Evolutionary conservation across 78 protist genomes (phyloP).

Genomic region (Speleostelium caveatum): DNA sequence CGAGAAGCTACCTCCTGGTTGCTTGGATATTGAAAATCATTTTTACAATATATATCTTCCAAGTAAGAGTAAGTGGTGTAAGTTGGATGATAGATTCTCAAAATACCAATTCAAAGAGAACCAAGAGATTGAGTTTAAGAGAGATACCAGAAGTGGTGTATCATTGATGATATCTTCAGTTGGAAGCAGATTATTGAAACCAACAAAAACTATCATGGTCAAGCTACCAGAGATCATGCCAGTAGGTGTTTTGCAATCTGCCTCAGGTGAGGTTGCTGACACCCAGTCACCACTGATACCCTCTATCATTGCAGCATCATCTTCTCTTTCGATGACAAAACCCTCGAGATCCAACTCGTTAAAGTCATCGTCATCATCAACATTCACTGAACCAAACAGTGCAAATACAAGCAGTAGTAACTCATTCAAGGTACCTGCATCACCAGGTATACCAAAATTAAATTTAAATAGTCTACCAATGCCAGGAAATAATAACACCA

Average conservation of each 20-base stretch:
- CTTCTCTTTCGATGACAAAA: background rate
- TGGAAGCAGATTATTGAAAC: constrained; percentile 19
- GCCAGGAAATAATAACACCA: background rate
- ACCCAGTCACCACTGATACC: background rate
- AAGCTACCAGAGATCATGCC: constrained; percentile 54
- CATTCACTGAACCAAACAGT: background rate
- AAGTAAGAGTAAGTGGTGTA: constrained; percentile 71
- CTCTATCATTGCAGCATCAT: background rate
- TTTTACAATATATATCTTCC: constrained; percentile 60
- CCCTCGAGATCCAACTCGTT: background rate
- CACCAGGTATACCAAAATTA: constrained; percentile 38
- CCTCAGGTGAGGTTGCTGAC: background rate
- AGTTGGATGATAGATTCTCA: constrained; percentile 33
- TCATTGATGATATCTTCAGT: constrained; percentile 23
- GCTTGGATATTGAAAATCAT: constrained; percentile 1
- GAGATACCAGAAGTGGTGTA: constrained; percentile 66
- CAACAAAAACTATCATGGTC: constrained; percentile 33
- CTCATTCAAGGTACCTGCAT: background rate
- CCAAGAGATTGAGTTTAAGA: constrained; percentile 74
- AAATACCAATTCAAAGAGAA: constrained; percentile 64
- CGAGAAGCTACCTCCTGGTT: constrained; percentile 74
- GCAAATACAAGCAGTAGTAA: background rate
- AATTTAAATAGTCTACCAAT: background rate
- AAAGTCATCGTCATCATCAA: background rate
- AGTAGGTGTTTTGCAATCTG: constrained; percentile 10